Evolutionary conservation across 176 grass and related monocot genomes (phyloP), one percentile per base, ranked within the genome.

Genomic region (Leersia perrieri): DNA sequence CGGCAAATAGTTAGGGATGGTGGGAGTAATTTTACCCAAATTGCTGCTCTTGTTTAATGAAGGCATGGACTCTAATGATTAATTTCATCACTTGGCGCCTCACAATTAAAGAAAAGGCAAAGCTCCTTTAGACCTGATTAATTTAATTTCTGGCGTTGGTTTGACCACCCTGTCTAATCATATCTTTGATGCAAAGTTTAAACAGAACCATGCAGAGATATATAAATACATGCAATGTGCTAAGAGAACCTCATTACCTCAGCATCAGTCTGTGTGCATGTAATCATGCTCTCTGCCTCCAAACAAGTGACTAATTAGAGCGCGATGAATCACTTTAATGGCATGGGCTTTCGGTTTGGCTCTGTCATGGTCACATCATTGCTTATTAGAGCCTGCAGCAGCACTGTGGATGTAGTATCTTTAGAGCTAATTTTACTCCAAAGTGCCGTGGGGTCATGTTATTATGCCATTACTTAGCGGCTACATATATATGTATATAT

Each of bases 151-250:
- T 53, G n/a, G 9, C 33, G 36, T 40, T 84, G 30, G 26, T 82
- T 85, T 82, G 67, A 80, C 77, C 55, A 69, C 72, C 42, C 32
- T 69, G 44, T 36, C 27, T 76, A 78, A 90, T 86, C 44, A 82
- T 80, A 72, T 47, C 36, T n/a, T 18, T 12, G 28, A 40, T 74
- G 7, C 33, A 55, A 82, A 45, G 78, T 26, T 77, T 63, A 35
- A 83, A 74, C 49, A 75, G 39, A 76, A 22, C 33, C 45, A 79
- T 83, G 88, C 33, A 73, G 14, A 22, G 15, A n/a, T n/a, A 51
- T 51, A 20, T 20, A 7, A 5, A 20, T 51, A 51, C 4, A 64
- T 71, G 42, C 41, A 78, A 38, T 33, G 29, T 32, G 55, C 38
- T 33, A 44, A 75, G 20, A 40, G 11, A 11, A 68, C 51, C n/a